Base-by-base conservation (phyloP, 139 green algal genomes). In the Gonium pectorale region DNA sequence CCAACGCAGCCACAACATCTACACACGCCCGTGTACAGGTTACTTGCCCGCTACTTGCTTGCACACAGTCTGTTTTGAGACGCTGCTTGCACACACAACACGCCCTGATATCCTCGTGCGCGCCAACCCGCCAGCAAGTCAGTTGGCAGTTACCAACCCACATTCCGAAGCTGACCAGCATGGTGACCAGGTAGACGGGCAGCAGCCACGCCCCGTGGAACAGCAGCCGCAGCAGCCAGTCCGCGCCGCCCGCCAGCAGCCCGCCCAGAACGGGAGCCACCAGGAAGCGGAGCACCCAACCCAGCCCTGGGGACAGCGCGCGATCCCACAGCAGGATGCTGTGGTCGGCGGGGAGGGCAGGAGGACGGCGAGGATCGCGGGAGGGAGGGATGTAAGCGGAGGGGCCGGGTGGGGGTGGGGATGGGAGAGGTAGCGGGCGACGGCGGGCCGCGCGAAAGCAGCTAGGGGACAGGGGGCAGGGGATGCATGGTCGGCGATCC, bases 161-260 rank as follows among this genome's bases (percentile, higher is more conserved):
- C 93, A 90, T 94, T 13, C 91, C 86, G 86, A 88, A 95, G 89
- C 92, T 97, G 79, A 97, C 88, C 0, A 95, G 37, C 8, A 96
- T 73, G 52, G 88, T 95, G 41, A 95, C 82, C 56, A 84, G 46
- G 63, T 97, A 97, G 27, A 90, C 90, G 5, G 94, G 94, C 66
- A 94, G 69, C 68, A 97, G 87, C 94, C 94, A 97, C n/a, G 95
- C 40, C 74, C 89, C 60, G 27, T 90, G 69, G 79, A 90, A 95
- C 0, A 88, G 11, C 2, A 80, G 40, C 0, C 78, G 26, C 51
- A 96, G 70, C 40, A 88, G 13, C 29, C 37, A 26, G n/a, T 62
- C 52, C 9, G 66, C 54, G 3, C 35, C 40, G 5, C 52, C 46
- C 3, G 81, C 66, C 17, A 67, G 63, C 21, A 29, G 44, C 8